Conservation (phyloP, 345 rosid genomes). For the Jatropha curcas region DNA sequence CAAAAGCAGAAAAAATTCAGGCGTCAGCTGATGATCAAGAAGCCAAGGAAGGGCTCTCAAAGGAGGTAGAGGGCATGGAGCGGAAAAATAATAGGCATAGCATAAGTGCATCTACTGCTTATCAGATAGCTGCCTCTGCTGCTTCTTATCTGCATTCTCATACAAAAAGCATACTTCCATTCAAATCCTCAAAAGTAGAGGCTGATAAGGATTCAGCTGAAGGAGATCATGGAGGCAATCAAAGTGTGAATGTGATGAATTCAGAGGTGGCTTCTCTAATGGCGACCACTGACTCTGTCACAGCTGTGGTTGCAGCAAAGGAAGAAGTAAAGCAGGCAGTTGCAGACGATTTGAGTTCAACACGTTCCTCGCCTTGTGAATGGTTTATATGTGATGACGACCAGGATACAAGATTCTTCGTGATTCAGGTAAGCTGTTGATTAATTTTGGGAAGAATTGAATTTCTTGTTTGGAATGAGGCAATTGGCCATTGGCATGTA, state of each 20-base stretch:
- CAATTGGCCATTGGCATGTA: neutral
- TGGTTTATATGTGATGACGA: constrained; percentile 97
- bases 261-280: constrained; percentile 61
- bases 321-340: constrained; percentile 98
- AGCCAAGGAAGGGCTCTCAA: constrained; percentile 25
- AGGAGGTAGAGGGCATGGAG: constrained; percentile 33
- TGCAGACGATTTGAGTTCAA: constrained; percentile 82
- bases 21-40: constrained; percentile 43
- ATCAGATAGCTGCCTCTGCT: constrained; percentile 77
- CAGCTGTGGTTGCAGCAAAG: constrained; percentile 93
- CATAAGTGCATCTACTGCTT: constrained; percentile 68
- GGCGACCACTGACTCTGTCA: constrained; percentile 94
- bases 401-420: constrained; percentile 73
- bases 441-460: neutral
- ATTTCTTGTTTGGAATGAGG: neutral
- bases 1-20: constrained; percentile 39
- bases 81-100: constrained; percentile 36
- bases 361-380: constrained; percentile 76
- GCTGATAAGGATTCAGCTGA: constrained; percentile 22
- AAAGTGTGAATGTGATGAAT: constrained; percentile 35
- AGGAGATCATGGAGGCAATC: constrained; percentile 21
- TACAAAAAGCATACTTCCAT: constrained; percentile 62
- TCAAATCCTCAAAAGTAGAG: constrained; percentile 40
- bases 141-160: constrained; percentile 84
- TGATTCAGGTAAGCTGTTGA: constrained; percentile 66